phyloP scores from a whole-genome alignment of 768 basidiomycete genomes.

The Termitomyces sp. region DNA sequence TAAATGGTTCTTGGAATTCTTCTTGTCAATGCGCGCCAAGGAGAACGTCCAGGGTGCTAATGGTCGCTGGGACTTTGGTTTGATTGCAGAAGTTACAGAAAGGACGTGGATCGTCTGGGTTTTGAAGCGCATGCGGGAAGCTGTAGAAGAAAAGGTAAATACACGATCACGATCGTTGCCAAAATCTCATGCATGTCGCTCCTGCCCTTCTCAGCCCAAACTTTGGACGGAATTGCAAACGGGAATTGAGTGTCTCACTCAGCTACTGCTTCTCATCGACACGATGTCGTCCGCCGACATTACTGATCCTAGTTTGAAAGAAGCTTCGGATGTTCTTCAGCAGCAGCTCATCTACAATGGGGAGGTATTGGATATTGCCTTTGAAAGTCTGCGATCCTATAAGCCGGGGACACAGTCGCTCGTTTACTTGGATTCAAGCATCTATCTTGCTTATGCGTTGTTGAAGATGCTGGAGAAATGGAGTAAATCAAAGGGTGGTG shows the following conservation, averaged over 20 bases:
- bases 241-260: conserved; percentile 90
- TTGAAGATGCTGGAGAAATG: conserved; percentile 88
- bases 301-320: conserved; percentile 46
- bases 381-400: conserved; percentile 75
- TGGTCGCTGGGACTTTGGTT: conserved; percentile 59
- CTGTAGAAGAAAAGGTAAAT: conserved; percentile 85
- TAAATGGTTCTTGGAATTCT: conserved; percentile 92
- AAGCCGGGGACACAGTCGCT: conserved; percentile 75
- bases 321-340: conserved; percentile 79
- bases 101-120: conserved; percentile 89
- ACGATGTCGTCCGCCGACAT: conserved; percentile 61
- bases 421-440: conserved; percentile 83
- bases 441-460: conserved; percentile 82
- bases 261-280: conserved; percentile 87
- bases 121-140: conserved; percentile 80
- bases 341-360: conserved; percentile 95
- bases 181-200: not conserved
- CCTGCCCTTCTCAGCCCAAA: conserved; percentile 70
- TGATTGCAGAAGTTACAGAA: conserved; percentile 84
- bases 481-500: conserved; percentile 66
- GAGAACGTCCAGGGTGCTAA: conserved; percentile 27
- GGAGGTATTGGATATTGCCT: conserved; percentile 85
- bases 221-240: conserved; percentile 93
- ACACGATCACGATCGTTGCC: not conserved
- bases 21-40: conserved; percentile 53